These are phyloP conservation scores for Forsythia suspensa DNA, from an alignment of 257 asterid genomes.

Conservation along the genomic window DNA sequence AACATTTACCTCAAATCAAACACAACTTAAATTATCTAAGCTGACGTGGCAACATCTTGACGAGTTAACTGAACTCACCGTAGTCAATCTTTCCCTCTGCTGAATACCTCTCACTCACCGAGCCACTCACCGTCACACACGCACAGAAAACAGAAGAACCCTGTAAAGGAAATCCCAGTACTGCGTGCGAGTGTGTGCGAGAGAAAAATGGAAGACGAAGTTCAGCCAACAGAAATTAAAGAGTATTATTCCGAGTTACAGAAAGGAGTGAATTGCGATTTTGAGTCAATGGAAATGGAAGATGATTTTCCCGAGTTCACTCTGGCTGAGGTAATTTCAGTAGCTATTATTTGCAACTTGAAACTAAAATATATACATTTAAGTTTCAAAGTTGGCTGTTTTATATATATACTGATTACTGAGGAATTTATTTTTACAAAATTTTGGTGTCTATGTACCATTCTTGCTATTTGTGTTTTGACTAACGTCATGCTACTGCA, in stretches of 20 bases:
- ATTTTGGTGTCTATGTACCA: background rate
- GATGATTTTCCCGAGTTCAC: conserved; percentile 54
- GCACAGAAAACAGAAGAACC: background rate
- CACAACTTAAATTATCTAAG: too few species aligned
- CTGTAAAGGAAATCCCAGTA: background rate
- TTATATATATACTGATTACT: too few species aligned
- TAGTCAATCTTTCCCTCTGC: background rate
- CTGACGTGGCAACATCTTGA: too few species aligned
- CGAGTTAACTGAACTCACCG: too few species aligned
- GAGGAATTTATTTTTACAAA: conserved; percentile 13
- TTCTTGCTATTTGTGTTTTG: too few species aligned
- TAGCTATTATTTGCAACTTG: background rate
- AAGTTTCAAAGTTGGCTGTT: background rate
- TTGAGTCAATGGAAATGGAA: conserved; percentile 36
- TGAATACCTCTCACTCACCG: background rate
- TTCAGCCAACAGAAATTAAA: conserved; percentile 33
- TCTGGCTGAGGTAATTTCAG: conserved; percentile 51
- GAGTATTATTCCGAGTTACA: conserved; percentile 43
- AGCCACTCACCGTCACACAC: too few species aligned
- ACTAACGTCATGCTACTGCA: background rate
- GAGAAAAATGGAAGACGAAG: conserved; percentile 27
- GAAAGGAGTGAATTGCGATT: conserved; percentile 17
- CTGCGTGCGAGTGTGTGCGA: background rate
- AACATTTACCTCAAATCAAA: too few species aligned
- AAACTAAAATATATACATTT: background rate